A percentile compares a stretch with the other conserved stretches of the same genome.
Conservation (phyloP, 129 eudicot genomes). For the Chrysanthemum lavandulifolium region DNA sequence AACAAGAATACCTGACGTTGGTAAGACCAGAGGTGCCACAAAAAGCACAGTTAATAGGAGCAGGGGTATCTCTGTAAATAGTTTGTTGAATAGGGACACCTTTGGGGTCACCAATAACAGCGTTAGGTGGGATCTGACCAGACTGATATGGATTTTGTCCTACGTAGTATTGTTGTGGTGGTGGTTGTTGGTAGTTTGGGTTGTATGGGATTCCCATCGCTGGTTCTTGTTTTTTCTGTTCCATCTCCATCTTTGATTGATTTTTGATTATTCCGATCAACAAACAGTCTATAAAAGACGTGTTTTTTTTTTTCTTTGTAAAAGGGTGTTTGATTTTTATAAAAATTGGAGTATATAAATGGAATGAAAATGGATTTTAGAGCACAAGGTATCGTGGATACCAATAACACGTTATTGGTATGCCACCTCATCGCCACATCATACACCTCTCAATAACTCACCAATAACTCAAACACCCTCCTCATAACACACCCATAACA, state of each 20-base stretch:
- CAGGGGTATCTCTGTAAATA: conserved; percentile 85
- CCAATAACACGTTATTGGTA: no score
- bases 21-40: conserved; percentile 72
- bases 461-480: no score
- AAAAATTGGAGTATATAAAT: neutral
- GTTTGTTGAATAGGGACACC: conserved; percentile 90
- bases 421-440: no score
- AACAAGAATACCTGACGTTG: conserved; percentile 52
- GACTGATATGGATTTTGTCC: conserved; percentile 53
- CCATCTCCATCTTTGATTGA: no score
- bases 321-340: neutral
- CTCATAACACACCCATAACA: no score
- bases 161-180: conserved; percentile 49
- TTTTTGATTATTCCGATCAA: neutral
- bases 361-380: neutral
- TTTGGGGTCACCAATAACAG: conserved; percentile 80
- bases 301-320: neutral
- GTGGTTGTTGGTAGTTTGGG: conserved; percentile 39
- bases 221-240: conserved; percentile 40
- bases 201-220: conserved; percentile 79
- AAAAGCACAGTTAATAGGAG: conserved; percentile 72
- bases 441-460: no score
- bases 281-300: neutral
- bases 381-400: no score
- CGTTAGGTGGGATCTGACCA: conserved; percentile 70